phyloP scores from a whole-genome alignment of 2,329 filamentous ascomycete species.

The Sarocladiaceae sp. region DNA sequence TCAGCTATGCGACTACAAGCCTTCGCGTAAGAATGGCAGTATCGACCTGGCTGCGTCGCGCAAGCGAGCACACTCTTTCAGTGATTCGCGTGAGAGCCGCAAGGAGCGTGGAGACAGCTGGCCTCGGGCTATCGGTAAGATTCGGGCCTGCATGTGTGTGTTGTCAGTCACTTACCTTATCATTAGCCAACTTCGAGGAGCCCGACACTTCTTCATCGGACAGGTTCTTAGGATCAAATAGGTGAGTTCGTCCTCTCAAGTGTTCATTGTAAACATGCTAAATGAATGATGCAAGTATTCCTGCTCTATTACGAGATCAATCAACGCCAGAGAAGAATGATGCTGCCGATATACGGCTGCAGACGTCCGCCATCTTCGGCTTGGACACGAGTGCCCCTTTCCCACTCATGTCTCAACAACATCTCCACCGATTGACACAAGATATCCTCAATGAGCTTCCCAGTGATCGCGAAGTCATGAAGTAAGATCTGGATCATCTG shows the following conservation, averaged over 20 bases:
- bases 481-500: conserved; percentile 39
- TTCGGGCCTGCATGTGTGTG: neutral
- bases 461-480: conserved; percentile 62
- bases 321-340: conserved; percentile 48
- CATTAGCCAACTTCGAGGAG: conserved; percentile 43
- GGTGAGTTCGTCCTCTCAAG: neutral
- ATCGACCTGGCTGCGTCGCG: conserved; percentile 15
- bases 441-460: conserved; percentile 60
- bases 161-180: conserved; percentile 17
- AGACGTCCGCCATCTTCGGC: conserved; percentile 63
- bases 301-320: conserved; percentile 60
- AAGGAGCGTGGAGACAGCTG: conserved; percentile 38
- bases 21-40: conserved; percentile 2
- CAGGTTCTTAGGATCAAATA: conserved; percentile 63
- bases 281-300: conserved; percentile 39
- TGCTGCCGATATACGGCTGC: conserved; percentile 54
- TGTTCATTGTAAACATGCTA: neutral
- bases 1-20: conserved; percentile 22
- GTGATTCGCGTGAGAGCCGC: conserved; percentile 23
- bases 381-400: conserved; percentile 64
- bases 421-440: conserved; percentile 54
- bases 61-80: conserved; percentile 30
- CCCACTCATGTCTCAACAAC: conserved; percentile 61
- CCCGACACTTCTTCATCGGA: conserved; percentile 48
- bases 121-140: conserved; percentile 37